Conservation (phyloP, 2,329 filamentous ascomycete genomes). For the Monascus ruber region DNA sequence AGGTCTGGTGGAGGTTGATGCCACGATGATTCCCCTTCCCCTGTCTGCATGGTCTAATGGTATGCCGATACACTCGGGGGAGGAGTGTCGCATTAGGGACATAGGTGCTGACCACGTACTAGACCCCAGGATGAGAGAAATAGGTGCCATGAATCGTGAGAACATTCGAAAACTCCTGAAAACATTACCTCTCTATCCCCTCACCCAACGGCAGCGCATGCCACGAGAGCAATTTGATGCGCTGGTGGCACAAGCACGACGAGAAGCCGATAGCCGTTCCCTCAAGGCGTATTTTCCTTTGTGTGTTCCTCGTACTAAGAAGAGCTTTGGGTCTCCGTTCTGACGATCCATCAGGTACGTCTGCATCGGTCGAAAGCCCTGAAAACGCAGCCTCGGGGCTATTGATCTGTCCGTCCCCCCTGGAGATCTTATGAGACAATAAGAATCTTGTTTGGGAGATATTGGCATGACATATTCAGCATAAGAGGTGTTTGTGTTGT, state of each 20-base stretch:
- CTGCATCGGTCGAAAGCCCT: slow-evolving; percentile 31
- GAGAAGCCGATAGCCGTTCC: slow-evolving; percentile 24
- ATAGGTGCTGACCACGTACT: slow-evolving; percentile 10
- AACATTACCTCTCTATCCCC: slow-evolving; percentile 33
- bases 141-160: slow-evolving; percentile 30
- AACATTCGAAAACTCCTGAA: slow-evolving; percentile 27
- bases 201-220: slow-evolving; percentile 33
- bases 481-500: no score
- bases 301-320: slow-evolving; percentile 17
- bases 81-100: no score
- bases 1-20: slow-evolving; percentile 59
- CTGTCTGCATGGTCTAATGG: slow-evolving; percentile 59
- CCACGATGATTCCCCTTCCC: slow-evolving; percentile 53
- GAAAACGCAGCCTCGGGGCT: neutral
- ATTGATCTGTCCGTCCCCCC: no score
- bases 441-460: no score
- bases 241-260: slow-evolving; percentile 25
- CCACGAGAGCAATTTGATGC: slow-evolving; percentile 24
- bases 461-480: no score
- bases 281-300: slow-evolving; percentile 36
- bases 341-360: slow-evolving; percentile 26
- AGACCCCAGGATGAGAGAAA: slow-evolving; percentile 33
- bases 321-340: neutral
- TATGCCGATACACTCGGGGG: slow-evolving; percentile 22
- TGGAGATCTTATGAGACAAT: no score